These are phyloP conservation scores for Colletotrichum truncatum DNA, from an alignment of 2,329 filamentous ascomycete genomes.

Conservation along the genomic window DNA sequence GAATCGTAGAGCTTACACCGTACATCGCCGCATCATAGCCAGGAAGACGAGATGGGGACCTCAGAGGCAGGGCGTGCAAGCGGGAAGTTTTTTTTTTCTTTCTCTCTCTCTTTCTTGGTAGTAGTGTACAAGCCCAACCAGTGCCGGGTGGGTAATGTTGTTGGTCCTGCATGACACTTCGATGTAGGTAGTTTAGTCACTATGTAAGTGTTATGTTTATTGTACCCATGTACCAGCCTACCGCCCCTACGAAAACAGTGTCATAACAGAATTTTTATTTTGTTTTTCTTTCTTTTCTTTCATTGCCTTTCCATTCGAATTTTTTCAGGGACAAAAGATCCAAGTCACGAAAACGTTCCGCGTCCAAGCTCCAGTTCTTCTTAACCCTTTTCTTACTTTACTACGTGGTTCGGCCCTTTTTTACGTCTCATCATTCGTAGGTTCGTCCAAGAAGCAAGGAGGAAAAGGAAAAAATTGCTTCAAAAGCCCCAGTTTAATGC, in stretches of 20 bases:
- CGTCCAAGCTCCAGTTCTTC: constrained; percentile 23
- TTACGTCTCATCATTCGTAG: not conserved
- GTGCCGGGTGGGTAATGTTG: not conserved
- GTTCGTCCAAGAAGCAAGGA: constrained; percentile 3
- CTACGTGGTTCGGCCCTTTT: constrained; percentile 27
- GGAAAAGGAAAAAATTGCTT: constrained; percentile 18
- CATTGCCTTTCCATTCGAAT: too few relatives aligned
- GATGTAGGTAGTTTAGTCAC: not conserved
- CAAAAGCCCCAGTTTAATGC: constrained; percentile 26
- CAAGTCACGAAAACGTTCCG: constrained; percentile 17
- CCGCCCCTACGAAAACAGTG: not conserved
- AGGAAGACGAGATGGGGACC: not conserved
- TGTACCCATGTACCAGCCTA: not conserved
- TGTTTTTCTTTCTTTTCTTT: not conserved
- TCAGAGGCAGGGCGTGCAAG: not conserved
- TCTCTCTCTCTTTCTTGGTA: too few relatives aligned
- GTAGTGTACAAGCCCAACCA: not conserved
- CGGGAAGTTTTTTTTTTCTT: not conserved
- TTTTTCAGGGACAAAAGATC: not conserved
- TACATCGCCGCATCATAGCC: constrained; percentile 17
- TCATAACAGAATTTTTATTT: not conserved
- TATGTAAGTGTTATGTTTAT: not conserved
- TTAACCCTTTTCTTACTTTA: not conserved
- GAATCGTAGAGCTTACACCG: constrained; percentile 22
- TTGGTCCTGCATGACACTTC: not conserved